phyloP scores from a whole-genome alignment of 2,329 filamentous ascomycete genomes.

The Penicillium sp. region DNA sequence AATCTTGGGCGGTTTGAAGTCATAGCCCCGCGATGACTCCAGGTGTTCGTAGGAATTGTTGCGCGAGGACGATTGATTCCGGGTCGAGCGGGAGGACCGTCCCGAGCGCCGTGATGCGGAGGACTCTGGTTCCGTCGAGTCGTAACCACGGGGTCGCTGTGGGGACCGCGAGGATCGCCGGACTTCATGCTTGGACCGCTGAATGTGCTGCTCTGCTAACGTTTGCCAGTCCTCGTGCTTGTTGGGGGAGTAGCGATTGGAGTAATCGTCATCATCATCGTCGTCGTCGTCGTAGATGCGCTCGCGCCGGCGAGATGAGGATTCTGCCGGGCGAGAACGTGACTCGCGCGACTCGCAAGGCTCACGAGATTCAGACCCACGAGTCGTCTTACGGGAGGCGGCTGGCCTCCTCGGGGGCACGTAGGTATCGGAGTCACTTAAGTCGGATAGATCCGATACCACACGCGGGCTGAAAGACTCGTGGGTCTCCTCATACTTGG shows the following conservation, averaged over 20 bases:
- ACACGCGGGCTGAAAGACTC: constrained; percentile 19
- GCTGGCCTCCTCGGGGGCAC: constrained; percentile 19
- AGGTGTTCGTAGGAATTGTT: constrained; percentile 31
- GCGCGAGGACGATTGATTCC: constrained; percentile 27
- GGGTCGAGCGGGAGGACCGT: constrained; percentile 28
- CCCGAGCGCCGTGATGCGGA: constrained; percentile 27
- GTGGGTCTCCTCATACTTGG: constrained; percentile 34
- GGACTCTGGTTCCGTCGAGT: constrained; percentile 31
- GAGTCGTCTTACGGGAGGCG: constrained; percentile 14
- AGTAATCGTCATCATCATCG: constrained; percentile 23
- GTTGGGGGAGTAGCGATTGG: constrained; percentile 27
- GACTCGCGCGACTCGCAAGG: constrained; percentile 13
- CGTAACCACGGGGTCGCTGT: constrained; percentile 27
- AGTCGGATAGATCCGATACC: constrained; percentile 35
- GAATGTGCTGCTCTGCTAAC: constrained; percentile 38
- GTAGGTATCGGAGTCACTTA: constrained; percentile 23
- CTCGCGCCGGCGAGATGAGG: constrained; percentile 20
- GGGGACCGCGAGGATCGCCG: constrained; percentile 34
- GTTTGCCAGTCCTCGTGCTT: constrained; percentile 30
- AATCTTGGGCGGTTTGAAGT: constrained; percentile 33
- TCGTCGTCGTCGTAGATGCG: constrained; percentile 23
- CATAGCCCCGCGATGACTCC: constrained; percentile 21
- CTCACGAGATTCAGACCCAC: constrained; percentile 13
- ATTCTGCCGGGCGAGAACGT: constrained; percentile 20
- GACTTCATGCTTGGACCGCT: constrained; percentile 28